These are phyloP conservation scores for Solanum neorickii DNA, from an alignment of 257 asterid genomes.

Conservation along the genomic window DNA sequence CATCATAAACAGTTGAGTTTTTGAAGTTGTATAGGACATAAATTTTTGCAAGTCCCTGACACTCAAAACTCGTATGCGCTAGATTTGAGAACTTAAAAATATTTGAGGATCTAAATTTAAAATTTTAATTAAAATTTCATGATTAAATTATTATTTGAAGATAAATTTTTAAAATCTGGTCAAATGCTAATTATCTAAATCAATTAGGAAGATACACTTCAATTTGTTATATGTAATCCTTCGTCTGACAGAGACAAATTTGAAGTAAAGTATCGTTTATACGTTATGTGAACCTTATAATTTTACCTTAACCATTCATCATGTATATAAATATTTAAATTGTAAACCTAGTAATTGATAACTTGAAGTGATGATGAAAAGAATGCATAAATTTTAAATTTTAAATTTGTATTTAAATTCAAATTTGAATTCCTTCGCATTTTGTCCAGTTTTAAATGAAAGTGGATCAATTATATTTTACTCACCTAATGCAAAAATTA, in stretches of 20 bases:
- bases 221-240: not conserved
- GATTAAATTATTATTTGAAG: not conserved
- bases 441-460: not conserved
- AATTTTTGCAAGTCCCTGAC: not conserved
- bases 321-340: not conserved
- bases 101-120: not conserved
- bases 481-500: too few relatives aligned
- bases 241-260: not conserved
- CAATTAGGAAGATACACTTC: not conserved
- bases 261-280: not conserved
- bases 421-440: not conserved
- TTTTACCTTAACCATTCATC: not conserved
- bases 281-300: not conserved
- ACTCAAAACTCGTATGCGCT: not conserved
- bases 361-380: not conserved
- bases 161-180: not conserved
- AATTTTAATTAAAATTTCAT: not conserved
- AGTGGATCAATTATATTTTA: not conserved
- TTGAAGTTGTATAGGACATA: not conserved
- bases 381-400: not conserved
- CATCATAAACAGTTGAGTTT: not conserved
- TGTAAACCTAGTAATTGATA: not conserved
- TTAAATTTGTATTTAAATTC: fast-evolving
- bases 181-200: not conserved
- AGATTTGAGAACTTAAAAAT: not conserved